Evolutionary conservation across 148 eudicot species (phyloP), one percentile per base, ranked within the genome.

Genomic region (Rhododendron simsii): DNA sequence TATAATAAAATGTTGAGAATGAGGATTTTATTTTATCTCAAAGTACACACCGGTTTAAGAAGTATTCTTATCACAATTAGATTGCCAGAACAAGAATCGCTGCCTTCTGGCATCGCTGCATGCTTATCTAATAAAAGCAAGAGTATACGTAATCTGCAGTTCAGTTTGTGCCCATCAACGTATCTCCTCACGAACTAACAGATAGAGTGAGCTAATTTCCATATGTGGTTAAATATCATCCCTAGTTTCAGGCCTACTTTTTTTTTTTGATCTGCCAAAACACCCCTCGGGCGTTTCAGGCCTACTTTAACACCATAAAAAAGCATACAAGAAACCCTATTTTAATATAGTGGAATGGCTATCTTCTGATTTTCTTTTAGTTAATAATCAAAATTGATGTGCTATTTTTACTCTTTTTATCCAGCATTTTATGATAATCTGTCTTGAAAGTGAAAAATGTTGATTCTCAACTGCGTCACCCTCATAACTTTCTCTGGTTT

Each of bases 401-500:
- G 13, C 3, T n/a, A 5, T n/a, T 18, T 26, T 65, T 41, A 7
- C 44, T 5, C 26, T 83, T 47, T 30, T 9, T 41, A 35, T 69
- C 45, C 33, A 48, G 85, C 45, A 44, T 65, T 41, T 23, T 28
- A 45, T 26, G 4, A 16, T 44, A 21, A 20, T 30, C 3, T 28
- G 39, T 8, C 7, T n/a, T 73, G 74, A 12, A 44, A 67, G 76
- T 84, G 85, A 18, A 20, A 33, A 48, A 35, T n/a, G 28, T 12
- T 69, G 44, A 28, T 30, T 35, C 37, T 45, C 74, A 84, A 33
- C 47, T 44, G 26, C 14, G 8, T 73, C 15, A n/a, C 28, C 13
- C 51, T 37, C n/a, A 20, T n/a, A 20, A 69, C 65, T 80, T 50
- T 51, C 78, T 81, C n/a, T 84, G 26, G 84, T n/a, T 83, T 91